These are phyloP conservation scores for Penicillium sp. DNA, from an alignment of 2,329 filamentous ascomycete species.

Conservation along the genomic window DNA sequence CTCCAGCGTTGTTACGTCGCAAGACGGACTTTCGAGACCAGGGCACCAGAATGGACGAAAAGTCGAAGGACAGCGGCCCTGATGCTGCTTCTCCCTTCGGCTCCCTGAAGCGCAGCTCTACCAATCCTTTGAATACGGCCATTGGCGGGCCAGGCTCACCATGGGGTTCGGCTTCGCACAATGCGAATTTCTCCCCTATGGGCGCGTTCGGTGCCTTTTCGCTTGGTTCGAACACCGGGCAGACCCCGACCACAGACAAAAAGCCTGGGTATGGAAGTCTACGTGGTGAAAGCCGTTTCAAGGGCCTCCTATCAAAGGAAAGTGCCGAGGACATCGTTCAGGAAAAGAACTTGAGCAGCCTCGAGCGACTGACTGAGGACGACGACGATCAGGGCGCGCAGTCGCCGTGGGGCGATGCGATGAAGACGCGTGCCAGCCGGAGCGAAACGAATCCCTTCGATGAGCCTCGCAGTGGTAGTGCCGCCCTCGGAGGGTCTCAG, in stretches of 20 bases:
- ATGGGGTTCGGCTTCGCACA: slow-evolving; percentile 56
- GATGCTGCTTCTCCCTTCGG: slow-evolving; percentile 47
- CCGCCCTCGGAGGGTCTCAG: slow-evolving; percentile 67
- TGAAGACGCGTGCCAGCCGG: slow-evolving; percentile 45
- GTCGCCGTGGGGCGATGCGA: slow-evolving; percentile 48
- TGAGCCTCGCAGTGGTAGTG: slow-evolving; percentile 53
- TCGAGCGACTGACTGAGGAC: slow-evolving; percentile 51
- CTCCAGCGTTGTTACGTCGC: slow-evolving; percentile 54
- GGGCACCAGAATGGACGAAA: slow-evolving; percentile 44
- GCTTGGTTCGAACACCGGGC: slow-evolving; percentile 50
- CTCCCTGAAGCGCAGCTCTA: slow-evolving; percentile 52
- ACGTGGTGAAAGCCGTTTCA: slow-evolving; percentile 75
- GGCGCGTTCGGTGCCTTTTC: slow-evolving; percentile 89
- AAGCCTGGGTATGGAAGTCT: slow-evolving; percentile 60
- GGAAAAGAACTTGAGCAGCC: slow-evolving; percentile 50
- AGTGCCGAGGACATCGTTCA: slow-evolving; percentile 60
- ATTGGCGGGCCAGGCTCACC: slow-evolving; percentile 48
- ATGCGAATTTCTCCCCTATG: slow-evolving; percentile 63
- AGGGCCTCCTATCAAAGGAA: slow-evolving; percentile 75
- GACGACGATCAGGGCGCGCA: slow-evolving; percentile 44
- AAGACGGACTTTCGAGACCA: slow-evolving; percentile 57
- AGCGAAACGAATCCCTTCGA: slow-evolving; percentile 49
- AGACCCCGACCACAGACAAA: slow-evolving; percentile 61
- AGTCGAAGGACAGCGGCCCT: slow-evolving; percentile 42
- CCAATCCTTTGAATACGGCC: slow-evolving; percentile 49